Evolutionary conservation across 768 basidiomycete species (phyloP), one percentile per base, ranked within the genome.

Genomic region (Suillus ampliporus): DNA sequence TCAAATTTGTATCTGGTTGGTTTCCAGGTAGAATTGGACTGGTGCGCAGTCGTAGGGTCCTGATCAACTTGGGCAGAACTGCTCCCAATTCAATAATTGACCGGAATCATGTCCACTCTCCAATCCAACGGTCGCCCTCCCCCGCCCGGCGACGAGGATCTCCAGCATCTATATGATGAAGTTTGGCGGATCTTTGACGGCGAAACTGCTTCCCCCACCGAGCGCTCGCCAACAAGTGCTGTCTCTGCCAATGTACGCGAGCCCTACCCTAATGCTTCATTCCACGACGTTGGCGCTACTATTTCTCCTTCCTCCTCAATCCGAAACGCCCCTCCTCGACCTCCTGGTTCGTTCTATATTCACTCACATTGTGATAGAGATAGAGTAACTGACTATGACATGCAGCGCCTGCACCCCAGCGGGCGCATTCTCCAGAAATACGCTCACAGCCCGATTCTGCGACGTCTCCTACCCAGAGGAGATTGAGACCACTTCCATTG

Each of bases 101-200:
- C 59, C 35, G 23, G 61, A 52, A 63, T 61, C 71, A 81, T 82
- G 80, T 77, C 80, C 31, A 63, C 76, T 26, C 70, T 74, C 57
- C 75, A 77, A 23, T 62, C 76, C 46, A 72, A 76, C 64, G 63
- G 69, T 64, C 79, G 69, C 65, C 71, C 74, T 34, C 74, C 75
- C 17, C 78, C 79, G 8, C 85, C 88, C 4, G 84, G 84, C 43
- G 90, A 91, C 64, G 86, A 87, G 68, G 90, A 91, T 70, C 82
- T 92, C 5, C 88, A 90, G 67, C 81, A 83, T 61, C 83, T 92
- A 48, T 92, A 91, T 74, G 84, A 91, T 65, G 88, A 90, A 72
- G 90, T 92, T 23, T 88, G 88, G 79, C 85, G 84, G 50, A 85
- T 84, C 34, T 92, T 90, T 68, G 75, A 81, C 35, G 86, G 89